These are phyloP conservation scores for Phytophthora lateralis DNA, from an alignment of 352 stramenopile species.

Conservation along the genomic window DNA sequence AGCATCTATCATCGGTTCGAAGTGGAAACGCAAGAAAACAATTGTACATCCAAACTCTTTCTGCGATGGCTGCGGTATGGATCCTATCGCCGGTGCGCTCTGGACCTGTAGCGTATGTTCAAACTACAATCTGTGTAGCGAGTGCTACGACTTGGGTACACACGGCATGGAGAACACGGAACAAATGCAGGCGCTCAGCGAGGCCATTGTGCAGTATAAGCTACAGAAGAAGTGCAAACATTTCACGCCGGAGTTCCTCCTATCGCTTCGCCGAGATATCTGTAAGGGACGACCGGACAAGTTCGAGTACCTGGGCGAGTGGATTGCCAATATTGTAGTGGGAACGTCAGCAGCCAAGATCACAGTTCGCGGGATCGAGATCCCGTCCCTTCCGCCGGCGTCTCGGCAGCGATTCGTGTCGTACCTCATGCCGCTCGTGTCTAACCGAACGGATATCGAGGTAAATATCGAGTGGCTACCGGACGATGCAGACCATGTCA, in stretches of 20 bases:
- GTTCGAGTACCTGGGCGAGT: constrained; percentile 82
- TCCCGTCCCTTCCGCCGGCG: constrained; percentile 56
- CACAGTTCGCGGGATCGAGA: constrained; percentile 81
- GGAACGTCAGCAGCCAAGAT: constrained; percentile 73
- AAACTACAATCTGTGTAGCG: constrained; percentile 70
- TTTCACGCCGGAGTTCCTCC: constrained; percentile 75
- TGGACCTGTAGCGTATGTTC: constrained; percentile 78
- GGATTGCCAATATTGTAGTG: constrained; percentile 82
- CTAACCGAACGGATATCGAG: constrained; percentile 82
- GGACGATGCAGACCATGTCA: constrained; percentile 53
- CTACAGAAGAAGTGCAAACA: constrained; percentile 78
- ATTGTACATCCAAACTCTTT: constrained; percentile 67
- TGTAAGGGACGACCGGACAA: constrained; percentile 83
- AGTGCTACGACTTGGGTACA: constrained; percentile 74
- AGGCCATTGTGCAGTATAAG: constrained; percentile 75
- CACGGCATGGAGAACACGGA: constrained; percentile 81
- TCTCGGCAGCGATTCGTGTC: constrained; percentile 75
- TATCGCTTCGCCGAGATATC: constrained; percentile 76
- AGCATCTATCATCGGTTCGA: constrained; percentile 62
- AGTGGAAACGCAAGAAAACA: constrained; percentile 73
- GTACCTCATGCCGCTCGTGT: constrained; percentile 81
- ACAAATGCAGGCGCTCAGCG: constrained; percentile 67
- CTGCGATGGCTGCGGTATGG: constrained; percentile 76
- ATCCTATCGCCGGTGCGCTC: constrained; percentile 65
- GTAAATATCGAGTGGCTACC: constrained; percentile 86